phyloP scores from a whole-genome alignment of 2,329 filamentous ascomycete genomes.

The Penicillium sp. region DNA sequence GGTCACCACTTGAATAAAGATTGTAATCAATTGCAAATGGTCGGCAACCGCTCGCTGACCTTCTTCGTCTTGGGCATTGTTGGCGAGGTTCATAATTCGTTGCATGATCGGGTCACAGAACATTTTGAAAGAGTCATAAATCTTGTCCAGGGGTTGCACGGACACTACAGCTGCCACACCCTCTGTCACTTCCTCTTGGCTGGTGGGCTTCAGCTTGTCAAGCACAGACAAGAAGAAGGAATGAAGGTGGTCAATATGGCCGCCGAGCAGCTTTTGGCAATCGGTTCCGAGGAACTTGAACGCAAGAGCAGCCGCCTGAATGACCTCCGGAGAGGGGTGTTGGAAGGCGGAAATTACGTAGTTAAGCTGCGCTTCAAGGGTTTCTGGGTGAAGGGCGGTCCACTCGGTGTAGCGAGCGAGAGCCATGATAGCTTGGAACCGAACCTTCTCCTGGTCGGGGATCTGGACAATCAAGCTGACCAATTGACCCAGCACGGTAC shows the following conservation, averaged over 20 bases:
- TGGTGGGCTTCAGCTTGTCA: conserved; percentile 78
- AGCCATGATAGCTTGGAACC: conserved; percentile 97
- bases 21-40: conserved; percentile 86
- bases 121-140: conserved; percentile 82
- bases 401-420: conserved; percentile 96
- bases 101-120: conserved; percentile 91
- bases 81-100: conserved; percentile 81
- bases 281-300: conserved; percentile 98
- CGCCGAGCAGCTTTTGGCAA: conserved; percentile 81
- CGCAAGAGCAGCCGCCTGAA: conserved; percentile 85
- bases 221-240: conserved; percentile 89
- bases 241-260: conserved; percentile 82
- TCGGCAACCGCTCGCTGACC: conserved; percentile 89
- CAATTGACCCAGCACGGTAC: conserved; percentile 80
- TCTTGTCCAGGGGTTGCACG: conserved; percentile 75
- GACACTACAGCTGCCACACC: conserved; percentile 91
- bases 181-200: conserved; percentile 95
- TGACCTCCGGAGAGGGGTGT: conserved; percentile 83
- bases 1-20: conserved; percentile 76
- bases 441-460: conserved; percentile 94
- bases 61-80: conserved; percentile 78
- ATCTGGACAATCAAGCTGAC: conserved; percentile 94
- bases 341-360: conserved; percentile 95
- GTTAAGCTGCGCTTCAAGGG: conserved; percentile 86
- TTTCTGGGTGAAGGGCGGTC: conserved; percentile 92